Base-by-base conservation (phyloP, 1,284 basidiomycete genomes). In the Pisolithus thermaeus region DNA sequence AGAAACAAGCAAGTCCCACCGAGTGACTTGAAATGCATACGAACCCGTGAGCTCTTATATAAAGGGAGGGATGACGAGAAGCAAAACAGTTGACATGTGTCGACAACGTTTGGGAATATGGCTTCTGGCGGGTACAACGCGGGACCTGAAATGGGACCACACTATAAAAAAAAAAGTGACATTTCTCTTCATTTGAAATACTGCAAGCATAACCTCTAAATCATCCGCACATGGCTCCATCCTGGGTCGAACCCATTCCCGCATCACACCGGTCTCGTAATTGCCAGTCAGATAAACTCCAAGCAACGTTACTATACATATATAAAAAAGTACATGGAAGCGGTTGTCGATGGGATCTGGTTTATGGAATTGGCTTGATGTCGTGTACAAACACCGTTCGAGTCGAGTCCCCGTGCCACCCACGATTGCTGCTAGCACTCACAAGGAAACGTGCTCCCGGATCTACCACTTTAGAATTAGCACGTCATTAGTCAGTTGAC, bases 371-470 rank as follows among this genome's bases (percentile, higher is more conserved):
- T 56, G 65, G 48, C 47, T 84, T 92, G 67, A 96, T 83, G 64
- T 95, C 92, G 66, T 96, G 92, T 36, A 96, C 83, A 64, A 95
- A 85, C 14, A 97, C 87, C 14, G 90, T 92, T 58, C 82, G 79
- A 14, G 93, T 95, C 39, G 87, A 87, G 58, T 94, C 90, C 36
- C 92, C 93, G 64, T 90, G 85, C 92, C 94, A 97, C 41, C 95
- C 96, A 49, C 96, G 80, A 66, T 96, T 95, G 39, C 96, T 96
- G 57, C 91, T 94, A 7, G 93, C 90, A 61, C 90, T 91, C 53
- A 96, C 81, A 61, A 99, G 76, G 70, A 95, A 98, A 51, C 84
- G 76, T 23, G 82, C 86, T 3, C 84, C 87, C 30, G 87, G 80
- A 73, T 98, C 96, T 45, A 98, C 77, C 56, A 95, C 94, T 97